Evolutionary conservation across 2,329 filamentous ascomycete species (phyloP).

Genomic region (Aspergillus sp.): DNA sequence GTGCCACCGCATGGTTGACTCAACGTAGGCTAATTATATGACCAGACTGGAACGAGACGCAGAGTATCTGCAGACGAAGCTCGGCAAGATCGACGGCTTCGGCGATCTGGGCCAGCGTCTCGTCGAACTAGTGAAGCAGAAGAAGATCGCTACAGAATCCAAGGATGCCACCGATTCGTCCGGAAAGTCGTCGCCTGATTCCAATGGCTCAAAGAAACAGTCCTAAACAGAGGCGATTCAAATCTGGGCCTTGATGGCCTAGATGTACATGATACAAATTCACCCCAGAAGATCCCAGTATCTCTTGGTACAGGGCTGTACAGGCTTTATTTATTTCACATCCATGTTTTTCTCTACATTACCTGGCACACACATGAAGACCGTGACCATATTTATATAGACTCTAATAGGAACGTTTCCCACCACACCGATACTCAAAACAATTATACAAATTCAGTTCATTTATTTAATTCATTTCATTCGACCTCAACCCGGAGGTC

Average conservation of each 20-base stretch:
- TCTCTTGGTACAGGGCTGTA: slow-evolving; percentile 4
- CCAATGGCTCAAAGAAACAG: slow-evolving; percentile 6
- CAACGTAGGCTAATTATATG: slow-evolving; percentile 15
- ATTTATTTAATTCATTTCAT: neutral
- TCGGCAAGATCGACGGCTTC: slow-evolving; percentile 78
- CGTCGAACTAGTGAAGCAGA: slow-evolving; percentile 50
- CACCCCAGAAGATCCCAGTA: neutral
- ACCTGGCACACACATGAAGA: neutral
- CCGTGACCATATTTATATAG: neutral
- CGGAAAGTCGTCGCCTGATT: slow-evolving; percentile 11
- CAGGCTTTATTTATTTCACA: neutral
- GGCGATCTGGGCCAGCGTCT: slow-evolving; percentile 72
- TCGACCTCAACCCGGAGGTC: neutral
- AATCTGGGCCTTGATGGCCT: slow-evolving; percentile 3
- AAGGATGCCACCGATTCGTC: slow-evolving; percentile 5
- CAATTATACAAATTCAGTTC: too few relatives aligned
- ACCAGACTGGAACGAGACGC: slow-evolving; percentile 74
- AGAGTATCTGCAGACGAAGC: slow-evolving; percentile 68
- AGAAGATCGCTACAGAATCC: slow-evolving; percentile 29
- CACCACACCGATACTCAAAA: too few relatives aligned
- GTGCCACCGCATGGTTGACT: too few relatives aligned
- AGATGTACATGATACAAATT: slow-evolving; percentile 6
- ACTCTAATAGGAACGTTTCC: neutral
- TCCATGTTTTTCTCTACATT: neutral
- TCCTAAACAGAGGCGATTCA: neutral